phyloP scores from a whole-genome alignment of 2,329 filamentous ascomycete genomes.

The Microdochium paspali region DNA sequence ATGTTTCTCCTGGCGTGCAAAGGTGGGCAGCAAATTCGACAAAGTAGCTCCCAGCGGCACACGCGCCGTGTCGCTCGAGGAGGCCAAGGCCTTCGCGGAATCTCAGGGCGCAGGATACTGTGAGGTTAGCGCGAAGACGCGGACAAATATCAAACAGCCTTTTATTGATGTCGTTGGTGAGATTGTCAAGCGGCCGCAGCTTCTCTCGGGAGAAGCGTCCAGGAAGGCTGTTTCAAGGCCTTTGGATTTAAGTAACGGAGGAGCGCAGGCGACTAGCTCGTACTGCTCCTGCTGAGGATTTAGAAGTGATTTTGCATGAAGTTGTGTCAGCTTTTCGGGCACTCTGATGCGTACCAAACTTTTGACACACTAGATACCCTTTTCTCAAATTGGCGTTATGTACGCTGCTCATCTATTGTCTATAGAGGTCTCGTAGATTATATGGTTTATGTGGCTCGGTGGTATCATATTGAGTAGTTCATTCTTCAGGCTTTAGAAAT shows the following conservation, averaged over 20 bases:
- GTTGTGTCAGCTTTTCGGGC: background rate
- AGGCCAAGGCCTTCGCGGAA: constrained; percentile 36
- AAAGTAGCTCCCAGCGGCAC: constrained; percentile 23
- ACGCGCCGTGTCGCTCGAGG: constrained; percentile 34
- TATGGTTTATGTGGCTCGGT: background rate
- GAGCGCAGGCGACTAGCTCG: background rate
- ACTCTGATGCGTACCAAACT: background rate
- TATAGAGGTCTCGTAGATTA: background rate
- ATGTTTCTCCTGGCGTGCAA: too few relatives aligned
- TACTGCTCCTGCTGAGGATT: background rate
- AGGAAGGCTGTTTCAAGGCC: background rate
- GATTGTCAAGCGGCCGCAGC: constrained; percentile 33
- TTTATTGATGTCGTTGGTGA: constrained; percentile 42
- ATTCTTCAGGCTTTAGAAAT: constrained; percentile 44
- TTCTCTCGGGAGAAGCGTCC: constrained; percentile 21
- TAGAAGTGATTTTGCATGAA: background rate
- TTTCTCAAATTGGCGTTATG: background rate
- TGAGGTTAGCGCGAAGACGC: constrained; percentile 44
- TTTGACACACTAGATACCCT: background rate
- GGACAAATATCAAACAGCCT: constrained; percentile 38
- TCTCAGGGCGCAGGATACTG: constrained; percentile 37
- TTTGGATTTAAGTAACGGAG: background rate
- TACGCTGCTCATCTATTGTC: background rate
- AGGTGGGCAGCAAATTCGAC: constrained; percentile 43
- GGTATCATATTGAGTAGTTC: constrained; percentile 5